Base-by-base conservation (phyloP, 164 flowering plant genomes). In the Paratinospora sagittata region DNA sequence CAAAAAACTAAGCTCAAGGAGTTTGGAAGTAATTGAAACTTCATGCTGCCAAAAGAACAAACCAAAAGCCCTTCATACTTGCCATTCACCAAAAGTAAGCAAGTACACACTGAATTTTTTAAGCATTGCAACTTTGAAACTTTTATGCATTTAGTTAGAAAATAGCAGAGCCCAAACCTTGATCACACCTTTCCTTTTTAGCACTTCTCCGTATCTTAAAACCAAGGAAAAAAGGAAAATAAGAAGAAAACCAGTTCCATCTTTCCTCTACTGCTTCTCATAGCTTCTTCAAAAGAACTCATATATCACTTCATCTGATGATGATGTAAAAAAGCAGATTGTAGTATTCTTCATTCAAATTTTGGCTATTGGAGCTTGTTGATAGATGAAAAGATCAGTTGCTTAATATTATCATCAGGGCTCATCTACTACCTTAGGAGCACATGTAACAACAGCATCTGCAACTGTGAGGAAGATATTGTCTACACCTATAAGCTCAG, bases 401-500 rank as follows among this genome's bases (percentile, higher is more conserved):
- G 21, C 61, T 55, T 55, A 8, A 19, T 55, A 55, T 19, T 23
- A 55, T 8, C 61, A 55, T 80, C 79, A 84, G n/a, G 71, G 86
- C 36, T 84, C 88, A 23, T 87, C 91, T 45, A 33, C 75, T 8
- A 81, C 39, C 70, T 86, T 88, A 0, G 92, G 87, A 8, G 81
- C 71, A 67, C 87, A 89, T 8, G 84, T 77, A 37, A 69, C 61
- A 14, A 96, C 93, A 0, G 99, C 97, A 24, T 93, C 92, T 33
- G 89, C 91, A 4, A 96, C 98, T 0, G 91, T 91, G n/a, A 90
- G 90, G 79, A 92, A 96, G 78, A 96, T 89, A 36, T 78, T 81
- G 82, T 89, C 84, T 41, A 84, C 82, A 26, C 96, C 96, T 2
- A 93, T 83, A 72, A 81, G 17, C 7, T 76, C 67, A 1, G 85